These are phyloP conservation scores for Pugionium cornutum DNA, from an alignment of 345 rosid genomes.

Conservation along the genomic window DNA sequence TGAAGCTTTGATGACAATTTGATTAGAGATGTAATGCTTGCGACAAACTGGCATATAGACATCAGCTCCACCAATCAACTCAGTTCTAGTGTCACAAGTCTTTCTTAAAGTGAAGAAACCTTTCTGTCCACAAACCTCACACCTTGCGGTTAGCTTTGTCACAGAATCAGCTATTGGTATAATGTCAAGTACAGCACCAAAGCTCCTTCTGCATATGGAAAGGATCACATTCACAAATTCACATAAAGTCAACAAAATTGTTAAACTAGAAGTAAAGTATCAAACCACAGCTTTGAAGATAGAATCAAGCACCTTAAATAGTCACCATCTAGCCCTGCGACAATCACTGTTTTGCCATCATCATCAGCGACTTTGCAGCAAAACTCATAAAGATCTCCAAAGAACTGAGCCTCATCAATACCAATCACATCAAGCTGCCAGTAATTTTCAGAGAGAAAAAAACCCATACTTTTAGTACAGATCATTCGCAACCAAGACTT, in stretches of 20 bases:
- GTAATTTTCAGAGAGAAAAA: background rate
- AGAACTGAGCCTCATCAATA: slow-evolving; percentile 92
- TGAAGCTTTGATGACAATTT: slow-evolving; percentile 40
- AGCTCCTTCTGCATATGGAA: slow-evolving; percentile 58
- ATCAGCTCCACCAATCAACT: slow-evolving; percentile 77
- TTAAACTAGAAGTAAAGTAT: background rate
- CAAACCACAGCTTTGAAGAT: background rate
- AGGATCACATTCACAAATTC: no score
- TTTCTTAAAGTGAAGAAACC: slow-evolving; percentile 83
- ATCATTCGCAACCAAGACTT: slow-evolving; percentile 15
- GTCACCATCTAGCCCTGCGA: slow-evolving; percentile 91
- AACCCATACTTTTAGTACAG: background rate
- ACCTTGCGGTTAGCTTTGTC: slow-evolving; percentile 73
- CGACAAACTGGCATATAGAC: slow-evolving; percentile 93
- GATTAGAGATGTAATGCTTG: slow-evolving; percentile 62
- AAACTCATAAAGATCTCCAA: slow-evolving; percentile 89
- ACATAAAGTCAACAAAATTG: no score
- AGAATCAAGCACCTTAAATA: slow-evolving; percentile 63
- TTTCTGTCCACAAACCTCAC: slow-evolving; percentile 77
- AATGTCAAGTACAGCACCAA: slow-evolving; percentile 79
- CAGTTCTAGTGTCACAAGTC: slow-evolving; percentile 58
- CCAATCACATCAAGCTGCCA: slow-evolving; percentile 86
- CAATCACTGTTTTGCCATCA: slow-evolving; percentile 73
- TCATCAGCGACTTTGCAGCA: slow-evolving; percentile 78
- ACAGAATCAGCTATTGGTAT: slow-evolving; percentile 83